Evolutionary conservation across 164 flowering plant species (phyloP), one percentile per base, ranked within the genome.

Genomic region (Magnolia officinalis): DNA sequence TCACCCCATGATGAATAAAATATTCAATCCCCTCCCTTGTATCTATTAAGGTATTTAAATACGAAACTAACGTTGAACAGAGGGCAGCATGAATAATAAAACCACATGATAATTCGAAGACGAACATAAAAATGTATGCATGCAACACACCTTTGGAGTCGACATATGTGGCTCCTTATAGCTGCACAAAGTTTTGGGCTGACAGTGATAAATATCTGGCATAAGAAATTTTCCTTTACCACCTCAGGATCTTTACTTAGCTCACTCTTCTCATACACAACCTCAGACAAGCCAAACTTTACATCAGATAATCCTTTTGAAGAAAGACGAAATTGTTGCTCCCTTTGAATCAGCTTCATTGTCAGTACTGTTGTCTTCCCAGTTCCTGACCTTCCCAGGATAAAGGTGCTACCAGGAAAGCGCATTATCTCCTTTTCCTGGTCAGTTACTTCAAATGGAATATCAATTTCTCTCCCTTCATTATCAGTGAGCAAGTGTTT

Each of bases 291-390:
- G 68, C 66, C 63, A 29, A 20, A 26, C 14, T 71, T 67, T 66
- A 14, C 9, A 45, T 76, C 82, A 73, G 13, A 14, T 14, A 81
- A 50, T 71, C 85, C 89, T 73, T 88, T 77, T 1, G 66, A 67
- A 26, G 88, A 86, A 20, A 84, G n/a, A 52, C 77, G 78, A 45
- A 85, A 78, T 5, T 77, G 80, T 63, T 90, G 83, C 71, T 89
- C 92, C 59, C 79, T 92, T 67, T 81, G 85, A 77, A 82, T 82
- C 59, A 94, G 74, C 75, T 91, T 94, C 92, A 86, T 89, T 0
- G 94, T 92, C 65, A 92, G 78, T 24, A 92, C 87, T 63, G 96
- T 91, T 1, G 98, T 94, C 77, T 94, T 94, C 61, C 98, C 98
- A 1, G 98, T 94, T 7, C 98, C 97, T 0, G 98, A 94, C 66